Evolutionary conservation across 352 stramenopile genomes (phyloP).

Genomic region (Phytophthora macrochlamydospora): DNA sequence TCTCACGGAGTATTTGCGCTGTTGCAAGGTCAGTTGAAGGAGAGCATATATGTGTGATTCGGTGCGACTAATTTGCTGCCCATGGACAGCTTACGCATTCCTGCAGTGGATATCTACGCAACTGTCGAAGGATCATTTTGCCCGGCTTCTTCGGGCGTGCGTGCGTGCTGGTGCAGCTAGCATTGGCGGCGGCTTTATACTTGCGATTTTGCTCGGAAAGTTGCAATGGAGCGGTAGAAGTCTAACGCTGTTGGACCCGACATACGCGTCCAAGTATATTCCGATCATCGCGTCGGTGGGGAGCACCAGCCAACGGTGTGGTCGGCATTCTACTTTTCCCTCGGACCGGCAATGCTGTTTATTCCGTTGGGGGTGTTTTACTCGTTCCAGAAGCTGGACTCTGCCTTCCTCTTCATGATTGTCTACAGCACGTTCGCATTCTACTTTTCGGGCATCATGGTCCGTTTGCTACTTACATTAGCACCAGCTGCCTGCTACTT

Average conservation of each 20-base stretch:
- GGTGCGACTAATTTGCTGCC: constrained; percentile 8
- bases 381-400: constrained; percentile 73
- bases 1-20: constrained; percentile 94
- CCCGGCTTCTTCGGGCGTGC: constrained; percentile 46
- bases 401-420: constrained; percentile 90
- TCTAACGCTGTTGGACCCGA: constrained; percentile 92
- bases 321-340: constrained; percentile 92
- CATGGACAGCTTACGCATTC: constrained; percentile 50
- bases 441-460: constrained; percentile 95
- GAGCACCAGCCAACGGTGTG: constrained; percentile 95
- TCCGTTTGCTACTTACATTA: constrained; percentile 92
- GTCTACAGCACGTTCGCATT: constrained; percentile 91
- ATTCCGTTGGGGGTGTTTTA: constrained; percentile 91
- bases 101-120: constrained; percentile 56
- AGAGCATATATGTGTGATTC: constrained; percentile 1
- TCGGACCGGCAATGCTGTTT: constrained; percentile 89
- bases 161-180: constrained; percentile 41
- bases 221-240: constrained; percentile 92
- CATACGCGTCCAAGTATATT: constrained; percentile 95
- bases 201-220: constrained; percentile 72
- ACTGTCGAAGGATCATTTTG: constrained; percentile 54
- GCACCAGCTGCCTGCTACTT: constrained; percentile 91
- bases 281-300: constrained; percentile 95
- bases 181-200: constrained; percentile 40
- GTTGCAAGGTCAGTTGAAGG: constrained; percentile 68